These are phyloP conservation scores for Capsella bursapastoris DNA, from an alignment of 345 rosid genomes.

Conservation along the genomic window DNA sequence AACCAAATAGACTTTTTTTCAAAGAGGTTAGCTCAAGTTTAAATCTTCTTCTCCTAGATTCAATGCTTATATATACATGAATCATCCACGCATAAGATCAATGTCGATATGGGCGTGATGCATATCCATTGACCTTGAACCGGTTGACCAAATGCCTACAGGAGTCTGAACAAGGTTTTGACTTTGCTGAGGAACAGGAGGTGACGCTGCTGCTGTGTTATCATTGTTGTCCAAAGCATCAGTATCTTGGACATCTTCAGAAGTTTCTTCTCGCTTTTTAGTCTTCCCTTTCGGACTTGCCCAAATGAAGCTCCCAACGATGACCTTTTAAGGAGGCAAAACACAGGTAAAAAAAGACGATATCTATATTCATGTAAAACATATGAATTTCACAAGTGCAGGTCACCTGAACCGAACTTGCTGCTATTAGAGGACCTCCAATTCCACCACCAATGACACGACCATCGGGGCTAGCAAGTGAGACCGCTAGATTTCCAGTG, in stretches of 20 bases:
- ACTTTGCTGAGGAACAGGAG: constrained; percentile 53
- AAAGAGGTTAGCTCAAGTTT: constrained; percentile 27
- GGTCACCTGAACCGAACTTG: constrained; percentile 81
- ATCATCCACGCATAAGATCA: constrained; percentile 92
- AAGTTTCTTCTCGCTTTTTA: constrained; percentile 56
- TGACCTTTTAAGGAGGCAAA: constrained; percentile 54
- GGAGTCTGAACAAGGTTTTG: constrained; percentile 67
- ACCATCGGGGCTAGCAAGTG: constrained; percentile 94
- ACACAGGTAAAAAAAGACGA: not conserved
- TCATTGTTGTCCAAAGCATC: constrained; percentile 40
- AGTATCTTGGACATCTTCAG: constrained; percentile 53
- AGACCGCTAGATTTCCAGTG: constrained; percentile 78
- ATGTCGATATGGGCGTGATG: constrained; percentile 72
- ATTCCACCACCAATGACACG: constrained; percentile 95
- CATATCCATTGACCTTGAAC: constrained; percentile 72
- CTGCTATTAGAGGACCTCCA: constrained; percentile 91
- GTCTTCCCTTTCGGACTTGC: constrained; percentile 69
- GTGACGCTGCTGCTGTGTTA: constrained; percentile 45
- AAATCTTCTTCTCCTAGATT: constrained; percentile 25
- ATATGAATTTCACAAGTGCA: not conserved
- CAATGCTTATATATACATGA: constrained; percentile 20
- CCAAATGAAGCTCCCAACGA: constrained; percentile 89
- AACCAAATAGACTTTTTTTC: constrained; percentile 12
- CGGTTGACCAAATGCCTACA: constrained; percentile 67
- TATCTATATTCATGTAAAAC: not conserved